Base-by-base conservation (phyloP, 1,284 basidiomycete species). In the Ganoderma resinaceum region DNA sequence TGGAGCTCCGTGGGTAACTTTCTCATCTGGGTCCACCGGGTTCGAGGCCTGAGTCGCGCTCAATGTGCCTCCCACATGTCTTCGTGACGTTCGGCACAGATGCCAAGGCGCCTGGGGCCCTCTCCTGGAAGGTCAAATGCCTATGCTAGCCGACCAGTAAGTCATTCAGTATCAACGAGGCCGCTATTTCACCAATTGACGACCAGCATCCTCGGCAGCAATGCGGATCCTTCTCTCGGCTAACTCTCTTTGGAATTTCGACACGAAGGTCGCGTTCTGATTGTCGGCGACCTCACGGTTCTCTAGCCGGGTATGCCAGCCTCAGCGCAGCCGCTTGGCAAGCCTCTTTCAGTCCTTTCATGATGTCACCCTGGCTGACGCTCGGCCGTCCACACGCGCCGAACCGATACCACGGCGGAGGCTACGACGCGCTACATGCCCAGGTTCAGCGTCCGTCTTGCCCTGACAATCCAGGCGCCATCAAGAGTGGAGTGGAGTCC, bases 221-320 rank as follows among this genome's bases (percentile, higher is more conserved):
- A 49, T 62, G 70, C 68, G 70, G 68, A 58, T 43, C 23, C 63
- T 57, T 43, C 23, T 14, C 59, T 72, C 68, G 70, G 68, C 68
- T 69, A 68, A 40, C 37, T 72, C 66, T 72, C 53, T 66, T 65
- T 57, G 53, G 68, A 69, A 53, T 57, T 67, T 61, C 63, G 61
- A 55, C 42, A 20, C 46, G 66, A 64, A 68, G 18, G n/a, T 35
- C 33, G 33, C 31, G 49, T 61, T 72, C 70, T 72, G 66, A 72
- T 72, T 60, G 66, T 62, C 61, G 49, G 53, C 29, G 26, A 31
- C 23, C 46, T 49, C 23, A 26, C 23, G 63, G 29, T 42, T 33
- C 40, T 57, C 23, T 43, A 33, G 38, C 61, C 58, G 37, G 61
- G 63, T 62, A 67, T 57, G 65, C 60, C 58, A 29, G n/a, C 14